Evolutionary conservation across 371 early-diverging fungal species (phyloP), one percentile per base, ranked within the genome.

Genomic region (Modicella reniformis): DNA sequence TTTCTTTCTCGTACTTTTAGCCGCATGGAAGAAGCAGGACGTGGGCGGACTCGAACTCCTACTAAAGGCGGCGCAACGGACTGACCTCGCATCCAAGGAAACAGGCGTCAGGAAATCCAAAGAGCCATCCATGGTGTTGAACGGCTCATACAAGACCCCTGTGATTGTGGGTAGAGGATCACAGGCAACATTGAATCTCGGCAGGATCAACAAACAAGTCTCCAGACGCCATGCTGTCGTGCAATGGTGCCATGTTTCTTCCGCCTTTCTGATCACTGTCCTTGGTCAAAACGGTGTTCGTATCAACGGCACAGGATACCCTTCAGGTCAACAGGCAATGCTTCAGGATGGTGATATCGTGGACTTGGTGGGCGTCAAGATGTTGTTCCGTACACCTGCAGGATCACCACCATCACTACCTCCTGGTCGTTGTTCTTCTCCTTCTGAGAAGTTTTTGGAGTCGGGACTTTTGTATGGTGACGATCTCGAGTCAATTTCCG

Each of bases 141-240:
- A 74, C 0, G 87, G 86, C 10, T 79, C 82, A 28, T 76, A 81
- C 41, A 76, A 82, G n/a, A 80, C 82, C 17, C 63, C 76, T 9
- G 80, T 88, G 15, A 85, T 84, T 32, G 72, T 89, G 9, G 89
- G 89, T 5, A 79, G 89, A 74, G 87, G 89, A 25, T 83, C 85
- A 23, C 80, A 83, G 21, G 83, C 83, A 9, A 86, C 86, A 9
- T 59, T 87, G 59, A 87, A 89, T 62, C 84, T 89, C 49, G 89
- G 87, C 34, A 80, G 84, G 30, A 77, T 87, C 34, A 89, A 89
- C 75, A 80, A 85, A 56, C 84, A 87, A 59, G 84, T 89, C 40
- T 87, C 87, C 56, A 85, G 89, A 50, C 72, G 80, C 47, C 89
- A 89, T 69, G 82, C 85, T n/a, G 81, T 86, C 37, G 83, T 89